Base-by-base conservation (phyloP, 805 yeast genomes). In the Citeromyces nyonsensis region DNA sequence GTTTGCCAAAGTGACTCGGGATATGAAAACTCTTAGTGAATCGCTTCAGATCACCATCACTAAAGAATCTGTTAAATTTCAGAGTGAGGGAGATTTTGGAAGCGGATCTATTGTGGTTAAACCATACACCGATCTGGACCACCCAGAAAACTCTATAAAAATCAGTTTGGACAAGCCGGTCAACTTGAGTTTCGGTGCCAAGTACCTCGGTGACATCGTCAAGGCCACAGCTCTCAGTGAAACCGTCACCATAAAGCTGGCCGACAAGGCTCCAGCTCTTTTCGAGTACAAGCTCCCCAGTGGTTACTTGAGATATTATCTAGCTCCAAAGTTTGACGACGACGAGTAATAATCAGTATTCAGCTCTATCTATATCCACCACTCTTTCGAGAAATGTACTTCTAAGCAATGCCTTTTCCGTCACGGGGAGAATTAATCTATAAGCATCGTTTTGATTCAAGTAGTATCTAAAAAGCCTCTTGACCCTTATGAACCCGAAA, bases 241-340 rank as follows among this genome's bases (percentile, higher is more conserved):
- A 29, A 64, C 76, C 28, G 86, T 88, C 38, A 80, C 91, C 27
- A 67, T 91, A 41, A 81, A 83, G 56, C 69, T 91, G 49, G 81
- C 94, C 12, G 88, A 80, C 48, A 84, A 81, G 51, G 76, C 91
- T 10, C 98, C 98, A 24, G 94, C 96, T 28, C 62, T 85, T 54
- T 84, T 91, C 50, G 96, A 88, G 61, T 91, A 78, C 61, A 79
- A 78, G 57, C 65, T 91, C 51, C 76, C 84, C 40, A 80, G 88
- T 55, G 98, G 98, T 34, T 82, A 83, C 58, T 65, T 91, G 54
- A 78, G 95, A 54, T 91, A 81, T 71, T 91, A 82, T 70, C 69
- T 91, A 55, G 98, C 98, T 45, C 98, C 98, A 38, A 88, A 91
- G 68, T 84, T 91, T 53, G 95, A 81, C 42, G 97, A 86, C 41